These are phyloP conservation scores for Hanseniaspora uvarum DNA, from an alignment of 1,139 yeast genomes.

Conservation along the genomic window DNA sequence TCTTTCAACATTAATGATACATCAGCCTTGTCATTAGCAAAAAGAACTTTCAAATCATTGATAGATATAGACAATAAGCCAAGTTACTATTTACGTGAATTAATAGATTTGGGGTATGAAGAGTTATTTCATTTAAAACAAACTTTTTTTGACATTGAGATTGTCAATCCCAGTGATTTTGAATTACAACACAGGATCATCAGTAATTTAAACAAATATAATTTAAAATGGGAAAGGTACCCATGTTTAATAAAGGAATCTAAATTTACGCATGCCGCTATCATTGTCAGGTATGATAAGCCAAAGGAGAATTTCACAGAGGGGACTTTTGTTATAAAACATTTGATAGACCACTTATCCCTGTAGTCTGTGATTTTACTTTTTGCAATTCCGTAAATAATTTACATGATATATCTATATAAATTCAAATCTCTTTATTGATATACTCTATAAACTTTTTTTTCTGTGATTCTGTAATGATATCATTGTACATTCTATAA, in stretches of 20 bases:
- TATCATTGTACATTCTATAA: slow-evolving; percentile 21
- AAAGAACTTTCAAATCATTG: slow-evolving; percentile 12
- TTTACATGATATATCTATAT: background rate
- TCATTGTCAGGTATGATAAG: slow-evolving; percentile 51
- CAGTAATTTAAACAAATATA: slow-evolving; percentile 40
- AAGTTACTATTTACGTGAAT: slow-evolving; percentile 7
- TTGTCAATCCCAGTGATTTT: slow-evolving; percentile 8
- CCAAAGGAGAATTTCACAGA: slow-evolving; percentile 42
- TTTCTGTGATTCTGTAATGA: slow-evolving; percentile 19
- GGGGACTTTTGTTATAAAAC: slow-evolving; percentile 57
- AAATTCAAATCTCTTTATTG: background rate
- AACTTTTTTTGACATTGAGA: slow-evolving; percentile 5
- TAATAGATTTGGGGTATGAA: slow-evolving; percentile 14
- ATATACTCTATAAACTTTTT: slow-evolving; percentile 17
- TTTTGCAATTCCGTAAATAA: background rate
- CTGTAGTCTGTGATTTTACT: background rate
- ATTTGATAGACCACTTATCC: slow-evolving; percentile 30
- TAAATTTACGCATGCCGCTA: slow-evolving; percentile 67
- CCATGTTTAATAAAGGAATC: slow-evolving; percentile 62
- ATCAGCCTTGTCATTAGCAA: slow-evolving; percentile 13
- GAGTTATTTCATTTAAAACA: slow-evolving; percentile 13
- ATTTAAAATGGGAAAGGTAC: slow-evolving; percentile 53
- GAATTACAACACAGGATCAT: slow-evolving; percentile 44
- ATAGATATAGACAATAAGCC: slow-evolving; percentile 8
- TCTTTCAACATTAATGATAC: slow-evolving; percentile 2